Conservation (phyloP, 805 yeast genomes). For the Wickerhamomyces pijperi region DNA sequence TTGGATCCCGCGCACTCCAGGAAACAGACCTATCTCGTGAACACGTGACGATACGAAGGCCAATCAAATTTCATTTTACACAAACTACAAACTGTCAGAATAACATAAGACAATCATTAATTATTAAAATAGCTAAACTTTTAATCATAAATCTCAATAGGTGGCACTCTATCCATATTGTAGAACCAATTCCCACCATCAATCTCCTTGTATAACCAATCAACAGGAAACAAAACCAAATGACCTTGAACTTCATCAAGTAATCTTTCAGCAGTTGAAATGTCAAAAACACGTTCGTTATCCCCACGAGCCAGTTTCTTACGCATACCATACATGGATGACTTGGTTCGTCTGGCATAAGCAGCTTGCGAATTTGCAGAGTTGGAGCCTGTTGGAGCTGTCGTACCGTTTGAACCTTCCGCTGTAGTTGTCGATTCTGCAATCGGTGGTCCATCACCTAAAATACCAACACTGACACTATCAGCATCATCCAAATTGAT, state of each 20-base stretch:
- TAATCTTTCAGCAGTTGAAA: conserved; percentile 66
- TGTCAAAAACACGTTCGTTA: conserved; percentile 46
- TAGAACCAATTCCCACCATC: conserved; percentile 94
- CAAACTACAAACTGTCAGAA: too few relatives aligned
- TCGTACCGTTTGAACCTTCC: too few relatives aligned
- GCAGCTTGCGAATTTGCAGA: too few relatives aligned
- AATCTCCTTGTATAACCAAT: conserved; percentile 81
- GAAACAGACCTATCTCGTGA: too few relatives aligned
- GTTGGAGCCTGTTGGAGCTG: too few relatives aligned
- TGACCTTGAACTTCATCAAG: conserved; percentile 73
- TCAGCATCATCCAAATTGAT: neutral
- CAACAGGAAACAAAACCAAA: conserved; percentile 81
- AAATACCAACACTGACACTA: conserved; percentile 1
- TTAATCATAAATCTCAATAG: conserved; percentile 83
- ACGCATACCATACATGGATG: conserved; percentile 18
- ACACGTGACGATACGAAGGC: too few relatives aligned
- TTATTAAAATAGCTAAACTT: too few relatives aligned
- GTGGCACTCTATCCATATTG: conserved; percentile 87
- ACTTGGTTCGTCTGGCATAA: neutral
- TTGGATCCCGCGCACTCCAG: too few relatives aligned
- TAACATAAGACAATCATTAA: too few relatives aligned
- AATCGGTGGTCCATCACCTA: conserved; percentile 9
- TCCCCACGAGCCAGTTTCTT: conserved; percentile 22
- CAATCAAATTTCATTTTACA: too few relatives aligned
- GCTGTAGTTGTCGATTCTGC: neutral